phyloP scores from a whole-genome alignment of 805 yeast species.

The Candida morakotiae region DNA sequence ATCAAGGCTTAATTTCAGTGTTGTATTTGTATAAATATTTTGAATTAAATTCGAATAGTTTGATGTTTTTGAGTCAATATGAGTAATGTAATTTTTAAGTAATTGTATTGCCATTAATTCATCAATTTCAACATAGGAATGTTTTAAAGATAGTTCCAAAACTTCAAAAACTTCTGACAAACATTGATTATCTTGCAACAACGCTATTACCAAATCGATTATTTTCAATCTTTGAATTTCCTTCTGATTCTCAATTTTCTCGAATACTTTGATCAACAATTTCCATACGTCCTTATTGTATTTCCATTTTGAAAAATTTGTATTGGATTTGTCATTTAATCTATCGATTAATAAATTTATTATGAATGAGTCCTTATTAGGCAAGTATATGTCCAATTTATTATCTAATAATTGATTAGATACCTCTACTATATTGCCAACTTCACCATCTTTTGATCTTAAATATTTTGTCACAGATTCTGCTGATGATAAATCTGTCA shows the following conservation, averaged over 20 bases:
- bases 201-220: constrained; percentile 26
- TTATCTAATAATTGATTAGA: constrained; percentile 30
- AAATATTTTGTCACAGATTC: constrained; percentile 55
- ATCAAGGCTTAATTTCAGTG: constrained; percentile 16
- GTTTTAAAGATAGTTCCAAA: constrained; percentile 13
- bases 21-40: constrained; percentile 20
- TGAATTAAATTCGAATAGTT: constrained; percentile 24
- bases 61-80: constrained; percentile 4
- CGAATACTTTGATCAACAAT: constrained; percentile 42
- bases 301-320: constrained; percentile 39
- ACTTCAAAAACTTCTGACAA: constrained; percentile 16
- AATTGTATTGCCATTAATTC: constrained; percentile 26
- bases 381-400: constrained; percentile 41
- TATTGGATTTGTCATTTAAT: constrained; percentile 45
- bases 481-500: constrained; percentile 13
- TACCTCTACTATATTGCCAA: constrained; percentile 37
- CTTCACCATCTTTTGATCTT: constrained; percentile 47
- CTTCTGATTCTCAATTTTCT: constrained; percentile 13
- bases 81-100: constrained; percentile 16
- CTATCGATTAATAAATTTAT: constrained; percentile 60
- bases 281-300: constrained; percentile 45
- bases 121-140: constrained; percentile 29
- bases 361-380: constrained; percentile 51
- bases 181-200: constrained; percentile 10
- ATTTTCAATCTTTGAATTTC: constrained; percentile 33